Evolutionary conservation across 2,329 filamentous ascomycete genomes (phyloP).

Genomic region (Hypoxylon sp.): DNA sequence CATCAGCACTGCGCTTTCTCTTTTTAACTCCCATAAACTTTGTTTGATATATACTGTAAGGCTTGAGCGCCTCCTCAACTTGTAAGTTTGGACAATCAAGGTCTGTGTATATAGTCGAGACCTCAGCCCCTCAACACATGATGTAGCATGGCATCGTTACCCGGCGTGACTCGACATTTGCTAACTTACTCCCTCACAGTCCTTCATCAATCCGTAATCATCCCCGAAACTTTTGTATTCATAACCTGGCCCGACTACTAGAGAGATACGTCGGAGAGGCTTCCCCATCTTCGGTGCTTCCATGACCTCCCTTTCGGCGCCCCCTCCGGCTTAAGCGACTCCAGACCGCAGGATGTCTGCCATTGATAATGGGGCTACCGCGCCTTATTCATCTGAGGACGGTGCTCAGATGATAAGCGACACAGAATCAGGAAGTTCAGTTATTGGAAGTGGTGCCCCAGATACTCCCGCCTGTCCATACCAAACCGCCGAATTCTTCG

Average conservation of each 20-base stretch:
- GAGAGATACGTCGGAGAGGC: background rate
- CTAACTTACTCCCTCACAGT: slow-evolving; percentile 23
- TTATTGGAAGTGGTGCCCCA: slow-evolving; percentile 53
- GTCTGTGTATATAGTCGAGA: slow-evolving; percentile 3
- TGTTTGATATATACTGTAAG: slow-evolving; percentile 12
- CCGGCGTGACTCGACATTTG: slow-evolving; percentile 1
- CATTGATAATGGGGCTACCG: slow-evolving; percentile 6
- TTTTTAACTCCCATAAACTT: slow-evolving; percentile 4
- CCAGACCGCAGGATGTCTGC: slow-evolving; percentile 36
- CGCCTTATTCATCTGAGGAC: slow-evolving; percentile 11
- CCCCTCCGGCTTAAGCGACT: slow-evolving; percentile 25
- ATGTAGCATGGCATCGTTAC: background rate
- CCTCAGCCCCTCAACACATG: slow-evolving; percentile 24
- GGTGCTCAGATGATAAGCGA: slow-evolving; percentile 33
- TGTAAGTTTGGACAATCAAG: slow-evolving; percentile 18
- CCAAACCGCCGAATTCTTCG: slow-evolving; percentile 55
- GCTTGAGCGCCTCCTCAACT: background rate
- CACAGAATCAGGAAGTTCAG: slow-evolving; percentile 55
- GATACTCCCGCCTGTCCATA: slow-evolving; percentile 53
- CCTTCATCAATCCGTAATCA: background rate
- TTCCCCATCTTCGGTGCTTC: slow-evolving; percentile 9
- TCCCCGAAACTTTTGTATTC: background rate
- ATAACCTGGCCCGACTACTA: slow-evolving; percentile 2
- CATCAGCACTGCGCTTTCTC: slow-evolving; percentile 9
- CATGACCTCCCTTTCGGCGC: slow-evolving; percentile 18